Evolutionary conservation across 306 rosid species (phyloP), one percentile per base, ranked within the genome.

Genomic region (Boehmeria nivea): DNA sequence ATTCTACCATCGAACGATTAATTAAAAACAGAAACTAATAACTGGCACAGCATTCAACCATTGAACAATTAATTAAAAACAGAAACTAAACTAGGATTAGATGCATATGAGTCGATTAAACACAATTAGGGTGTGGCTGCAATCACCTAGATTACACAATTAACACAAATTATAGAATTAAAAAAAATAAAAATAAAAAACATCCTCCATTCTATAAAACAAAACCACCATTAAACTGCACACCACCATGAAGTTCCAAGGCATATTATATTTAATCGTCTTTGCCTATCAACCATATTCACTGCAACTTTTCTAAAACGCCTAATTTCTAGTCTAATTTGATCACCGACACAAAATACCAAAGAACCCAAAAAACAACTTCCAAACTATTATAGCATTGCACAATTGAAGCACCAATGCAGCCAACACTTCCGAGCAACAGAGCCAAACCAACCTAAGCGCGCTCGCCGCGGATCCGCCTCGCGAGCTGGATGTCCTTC

Each of bases 391-490:
- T 21, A 14, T 4, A 54, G 44, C 68, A 54, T 55, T 18, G 43
- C 17, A 12, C 18, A 60, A 19, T 10, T 36, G 17, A 24, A 13
- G 43, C 49, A 23, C 17, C 51, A 33, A 24, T 19, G 85, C 94
- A 86, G 81, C 95, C 79, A 59, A 44, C 24, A 24, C 43, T 57
- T 43, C 20, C 26, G n/a, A n/a, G n/a, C n/a, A n/a, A n/a, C n/a
- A n/a, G n/a, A n/a, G n/a, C n/a, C n/a, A n/a, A n/a, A n/a, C n/a
- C n/a, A n/a, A n/a, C 49, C 72, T 65, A 89, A 48, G 97, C 97
- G 46, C 95, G 95, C 68, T 89, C 97, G 4, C 97, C 97, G 4
- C 97, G 77, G 64, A 86, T 86, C 65, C 97, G 78, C 25, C 97
- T 65, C 1, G 95, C 97, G 20, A 89, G 81, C 83, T 89, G 97